These are phyloP conservation scores for Rubroboletus satanas DNA, from an alignment of 768 basidiomycete genomes.

Conservation along the genomic window DNA sequence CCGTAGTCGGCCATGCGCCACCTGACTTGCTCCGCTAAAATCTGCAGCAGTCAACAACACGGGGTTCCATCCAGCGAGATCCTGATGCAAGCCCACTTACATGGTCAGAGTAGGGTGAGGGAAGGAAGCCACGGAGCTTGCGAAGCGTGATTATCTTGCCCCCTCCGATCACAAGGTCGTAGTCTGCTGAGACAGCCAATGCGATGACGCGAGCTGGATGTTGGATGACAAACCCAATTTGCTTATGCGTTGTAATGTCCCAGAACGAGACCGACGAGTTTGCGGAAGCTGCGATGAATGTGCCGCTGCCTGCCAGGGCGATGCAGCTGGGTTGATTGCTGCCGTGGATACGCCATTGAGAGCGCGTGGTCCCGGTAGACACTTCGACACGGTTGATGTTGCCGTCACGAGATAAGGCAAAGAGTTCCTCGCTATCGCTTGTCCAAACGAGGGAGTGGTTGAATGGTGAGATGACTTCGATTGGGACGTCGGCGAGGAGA, in stretches of 20 bases:
- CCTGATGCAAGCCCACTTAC: too few relatives aligned
- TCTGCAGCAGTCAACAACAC: too few relatives aligned
- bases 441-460: not conserved
- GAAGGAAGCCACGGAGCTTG: not conserved
- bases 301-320: not conserved
- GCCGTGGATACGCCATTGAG: too few relatives aligned
- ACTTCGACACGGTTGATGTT: not conserved
- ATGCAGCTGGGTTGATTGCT: too few relatives aligned
- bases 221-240: not conserved
- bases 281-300: not conserved
- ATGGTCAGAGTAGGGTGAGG: not conserved
- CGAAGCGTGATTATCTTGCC: not conserved
- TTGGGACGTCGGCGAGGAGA: too few relatives aligned
- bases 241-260: not conserved
- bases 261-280: not conserved
- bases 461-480: fast-evolving
- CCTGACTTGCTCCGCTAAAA: too few relatives aligned
- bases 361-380: too few relatives aligned
- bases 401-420: not conserved
- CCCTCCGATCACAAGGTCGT: not conserved
- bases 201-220: not conserved
- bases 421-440: not conserved
- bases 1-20: too few relatives aligned
- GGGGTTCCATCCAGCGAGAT: too few relatives aligned
- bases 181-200: not conserved